Evolutionary conservation across 1,284 basidiomycete genomes (phyloP), one percentile per base, ranked within the genome.

Genomic region (Ceratobasidium sp.): DNA sequence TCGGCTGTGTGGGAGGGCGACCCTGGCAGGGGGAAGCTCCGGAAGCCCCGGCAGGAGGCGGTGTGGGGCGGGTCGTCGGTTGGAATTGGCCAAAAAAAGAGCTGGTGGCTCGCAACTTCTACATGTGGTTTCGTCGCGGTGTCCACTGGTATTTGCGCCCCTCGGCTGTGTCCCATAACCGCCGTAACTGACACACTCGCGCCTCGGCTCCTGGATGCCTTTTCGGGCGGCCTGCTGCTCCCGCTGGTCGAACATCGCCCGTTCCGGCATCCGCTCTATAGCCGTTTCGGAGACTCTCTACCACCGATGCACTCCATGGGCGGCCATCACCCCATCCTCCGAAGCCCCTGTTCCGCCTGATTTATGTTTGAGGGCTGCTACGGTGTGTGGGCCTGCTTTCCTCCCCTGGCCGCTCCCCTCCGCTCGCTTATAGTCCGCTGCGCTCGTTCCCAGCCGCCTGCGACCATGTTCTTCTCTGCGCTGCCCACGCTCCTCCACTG

Each of bases 251-350:
- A 67, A 67, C 62, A 48, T 50, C 26, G 6, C 61, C 61, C 43
- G 26, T 23, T 64, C 61, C 61, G 61, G 61, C 46, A 64, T 21
- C 30, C 43, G 46, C 10, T 23, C 43, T 64, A 64, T 67, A 67
- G 62, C 50, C 48, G 67, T 70, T 70, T 70, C 67, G 67, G 67
- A 70, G 67, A 50, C 67, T 70, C 67, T 45, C 53, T 59, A 58
- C 65, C 67, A 58, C 67, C 67, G 67, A 70, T 70, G 55, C 67
- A 58, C 53, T 46, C 34, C 62, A 65, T 52, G 62, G 41, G 57
- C 57, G 53, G 65, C 53, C 52, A 52, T 52, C 50, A 50, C 36
- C 34, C 52, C 52, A 50, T 52, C 32, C 46, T 46, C 65, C 65
- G 53, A 69, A 69, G 52, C 67, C 43, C 58, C 58, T 46, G 36